Evolutionary conservation across 2,329 filamentous ascomycete species (phyloP).

Genomic region (Clathrospora elynae): DNA sequence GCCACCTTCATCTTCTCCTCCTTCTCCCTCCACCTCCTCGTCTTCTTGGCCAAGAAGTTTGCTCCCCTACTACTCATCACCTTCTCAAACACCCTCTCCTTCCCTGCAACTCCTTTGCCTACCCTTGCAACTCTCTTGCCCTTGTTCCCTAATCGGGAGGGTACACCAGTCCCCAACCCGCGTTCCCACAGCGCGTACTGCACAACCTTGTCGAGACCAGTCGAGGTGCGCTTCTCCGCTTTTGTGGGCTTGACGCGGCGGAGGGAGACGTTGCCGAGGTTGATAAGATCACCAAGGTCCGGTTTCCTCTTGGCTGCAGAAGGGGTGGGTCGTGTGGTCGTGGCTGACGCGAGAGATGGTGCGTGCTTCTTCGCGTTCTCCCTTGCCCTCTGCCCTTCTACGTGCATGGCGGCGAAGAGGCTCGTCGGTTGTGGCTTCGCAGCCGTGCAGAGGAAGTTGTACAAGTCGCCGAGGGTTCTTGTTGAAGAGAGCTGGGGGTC

Average conservation of each 20-base stretch:
- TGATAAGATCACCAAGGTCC: slow-evolving; percentile 34
- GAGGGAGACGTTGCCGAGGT: slow-evolving; percentile 68
- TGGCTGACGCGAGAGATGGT: no score
- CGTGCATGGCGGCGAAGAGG: slow-evolving; percentile 64
- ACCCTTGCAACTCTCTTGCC: slow-evolving; percentile 1
- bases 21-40: slow-evolving; percentile 3
- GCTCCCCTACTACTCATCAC: slow-evolving; percentile 17
- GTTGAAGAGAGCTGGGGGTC: slow-evolving; percentile 65
- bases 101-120: slow-evolving; percentile 10
- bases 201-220: slow-evolving; percentile 81
- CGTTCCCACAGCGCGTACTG: slow-evolving; percentile 64
- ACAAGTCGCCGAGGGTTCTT: slow-evolving; percentile 47
- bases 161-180: slow-evolving; percentile 10
- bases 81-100: slow-evolving; percentile 11
- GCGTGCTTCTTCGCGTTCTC: slow-evolving; percentile 17
- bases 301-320: slow-evolving; percentile 12
- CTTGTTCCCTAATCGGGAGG: slow-evolving; percentile 1
- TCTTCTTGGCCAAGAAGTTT: slow-evolving; percentile 12
- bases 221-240: slow-evolving; percentile 71
- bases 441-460: slow-evolving; percentile 42
- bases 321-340: no score
- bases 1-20: no score
- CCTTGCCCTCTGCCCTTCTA: slow-evolving; percentile 31
- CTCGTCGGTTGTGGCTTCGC: slow-evolving; percentile 55
- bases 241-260: slow-evolving; percentile 68